Evolutionary conservation across 2,329 filamentous ascomycete species (phyloP).

Genomic region (Aspergillus pseudoglaucus): DNA sequence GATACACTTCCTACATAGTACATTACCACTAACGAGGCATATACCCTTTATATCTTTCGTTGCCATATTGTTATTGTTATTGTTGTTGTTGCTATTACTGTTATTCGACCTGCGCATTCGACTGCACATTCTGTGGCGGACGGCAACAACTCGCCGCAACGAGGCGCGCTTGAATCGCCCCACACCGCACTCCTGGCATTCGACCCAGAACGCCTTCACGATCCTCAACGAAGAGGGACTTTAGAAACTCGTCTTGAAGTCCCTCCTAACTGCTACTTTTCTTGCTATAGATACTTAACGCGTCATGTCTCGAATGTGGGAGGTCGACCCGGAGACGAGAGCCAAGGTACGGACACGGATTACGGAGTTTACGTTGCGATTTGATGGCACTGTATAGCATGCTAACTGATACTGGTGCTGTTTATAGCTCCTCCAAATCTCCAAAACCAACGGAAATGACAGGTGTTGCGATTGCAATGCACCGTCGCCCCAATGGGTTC

Average conservation of each 20-base stretch:
- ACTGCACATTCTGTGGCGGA: too few species aligned
- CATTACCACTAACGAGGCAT: neutral
- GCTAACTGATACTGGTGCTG: conserved; percentile 8
- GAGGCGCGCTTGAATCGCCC: neutral
- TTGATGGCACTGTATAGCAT: neutral
- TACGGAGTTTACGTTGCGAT: neutral
- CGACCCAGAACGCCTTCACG: too few species aligned
- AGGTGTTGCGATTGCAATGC: conserved; percentile 92
- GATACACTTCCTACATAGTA: neutral
- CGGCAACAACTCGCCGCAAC: too few species aligned
- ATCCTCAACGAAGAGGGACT: too few species aligned
- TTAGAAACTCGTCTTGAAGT: neutral
- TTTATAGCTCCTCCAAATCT: conserved; percentile 73
- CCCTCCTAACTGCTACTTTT: conserved; percentile 3
- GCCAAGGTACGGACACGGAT: conserved; percentile 63
- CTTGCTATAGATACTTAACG: neutral
- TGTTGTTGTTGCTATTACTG: too few species aligned
- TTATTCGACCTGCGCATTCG: too few species aligned
- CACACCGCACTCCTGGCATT: neutral
- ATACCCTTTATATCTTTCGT: too few species aligned
- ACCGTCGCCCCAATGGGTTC: conserved; percentile 94
- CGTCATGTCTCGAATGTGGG: conserved; percentile 76
- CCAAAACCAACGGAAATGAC: conserved; percentile 84
- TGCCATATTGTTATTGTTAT: too few species aligned
- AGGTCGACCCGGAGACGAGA: conserved; percentile 95